A percentile compares a stretch with the other conserved stretches of the same genome.
Evolutionary conservation across 1,284 basidiomycete genomes (phyloP).

Genomic region (Clitocybe nebularis): DNA sequence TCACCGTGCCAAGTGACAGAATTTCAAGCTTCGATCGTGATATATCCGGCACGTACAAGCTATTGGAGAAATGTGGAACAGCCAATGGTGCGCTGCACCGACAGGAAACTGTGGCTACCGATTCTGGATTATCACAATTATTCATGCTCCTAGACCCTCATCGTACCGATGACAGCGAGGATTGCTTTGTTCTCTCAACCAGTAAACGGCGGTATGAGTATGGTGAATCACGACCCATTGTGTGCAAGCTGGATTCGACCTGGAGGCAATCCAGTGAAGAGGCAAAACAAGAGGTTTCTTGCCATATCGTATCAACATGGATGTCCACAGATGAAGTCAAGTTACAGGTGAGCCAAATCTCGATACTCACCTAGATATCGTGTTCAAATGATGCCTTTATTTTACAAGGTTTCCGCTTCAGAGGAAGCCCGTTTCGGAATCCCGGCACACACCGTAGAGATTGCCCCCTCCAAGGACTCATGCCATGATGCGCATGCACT

Average conservation of each 20-base stretch:
- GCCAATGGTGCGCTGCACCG: constrained; percentile 86
- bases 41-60: constrained; percentile 75
- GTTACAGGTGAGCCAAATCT: constrained; percentile 44
- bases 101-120: constrained; percentile 41
- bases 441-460: constrained; percentile 50
- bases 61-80: constrained; percentile 86
- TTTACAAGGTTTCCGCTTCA: constrained; percentile 45
- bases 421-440: constrained; percentile 64
- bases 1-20: constrained; percentile 54
- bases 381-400: constrained; percentile 12
- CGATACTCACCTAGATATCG: background rate
- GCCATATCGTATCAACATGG: constrained; percentile 68
- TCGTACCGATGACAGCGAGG: constrained; percentile 70
- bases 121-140: constrained; percentile 53
- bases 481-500: constrained; percentile 76
- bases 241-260: constrained; percentile 64
- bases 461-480: constrained; percentile 53
- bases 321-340: constrained; percentile 37
- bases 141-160: constrained; percentile 87
- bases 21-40: constrained; percentile 67
- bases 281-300: constrained; percentile 45
- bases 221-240: constrained; percentile 72
- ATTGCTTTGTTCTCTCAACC: constrained; percentile 81
- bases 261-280: constrained; percentile 72
- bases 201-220: constrained; percentile 77